A percentile compares a stretch with the other conserved stretches of the same genome.
Evolutionary conservation across 179 eudicot species (phyloP).

Genomic region (Amaranthus tricolor): DNA sequence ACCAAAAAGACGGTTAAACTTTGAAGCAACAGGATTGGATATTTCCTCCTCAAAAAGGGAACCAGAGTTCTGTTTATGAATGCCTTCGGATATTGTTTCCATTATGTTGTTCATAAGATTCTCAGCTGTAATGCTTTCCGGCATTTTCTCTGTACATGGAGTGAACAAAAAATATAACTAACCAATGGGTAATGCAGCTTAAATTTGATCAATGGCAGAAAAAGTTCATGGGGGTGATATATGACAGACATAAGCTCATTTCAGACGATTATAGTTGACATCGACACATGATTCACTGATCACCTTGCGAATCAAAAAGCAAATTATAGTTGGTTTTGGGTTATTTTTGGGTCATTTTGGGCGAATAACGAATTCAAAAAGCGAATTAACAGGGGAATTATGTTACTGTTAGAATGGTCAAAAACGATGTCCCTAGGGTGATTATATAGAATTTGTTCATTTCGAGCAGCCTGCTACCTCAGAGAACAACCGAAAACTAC

Average conservation of each 20-base stretch:
- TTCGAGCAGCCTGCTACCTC: not conserved
- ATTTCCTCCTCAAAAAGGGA: constrained; percentile 54
- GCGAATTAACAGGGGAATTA: too few species aligned
- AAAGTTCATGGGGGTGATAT: not conserved
- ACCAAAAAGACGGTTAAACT: constrained; percentile 77
- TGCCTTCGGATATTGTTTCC: constrained; percentile 57
- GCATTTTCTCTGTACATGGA: constrained; percentile 46
- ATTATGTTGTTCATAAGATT: constrained; percentile 63
- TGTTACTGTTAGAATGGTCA: not conserved
- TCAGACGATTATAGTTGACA: too few species aligned
- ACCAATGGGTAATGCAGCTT: not conserved
- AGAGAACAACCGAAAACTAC: not conserved
- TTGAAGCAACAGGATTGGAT: constrained; percentile 45
- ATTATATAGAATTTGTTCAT: not conserved
- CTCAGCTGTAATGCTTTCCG: constrained; percentile 75
- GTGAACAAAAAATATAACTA: not conserved
- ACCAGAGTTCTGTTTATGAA: constrained; percentile 49
- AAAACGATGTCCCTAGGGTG: not conserved
- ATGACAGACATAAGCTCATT: not conserved
- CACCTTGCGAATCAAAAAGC: too few species aligned
- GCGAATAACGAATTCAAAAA: too few species aligned
- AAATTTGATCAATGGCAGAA: not conserved
- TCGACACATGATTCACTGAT: too few species aligned
- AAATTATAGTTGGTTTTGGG: not conserved
- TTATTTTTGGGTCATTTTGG: not conserved